These are phyloP conservation scores for Mortierella antarctica DNA, from an alignment of 192 early-diverging fungal species.

Conservation along the genomic window DNA sequence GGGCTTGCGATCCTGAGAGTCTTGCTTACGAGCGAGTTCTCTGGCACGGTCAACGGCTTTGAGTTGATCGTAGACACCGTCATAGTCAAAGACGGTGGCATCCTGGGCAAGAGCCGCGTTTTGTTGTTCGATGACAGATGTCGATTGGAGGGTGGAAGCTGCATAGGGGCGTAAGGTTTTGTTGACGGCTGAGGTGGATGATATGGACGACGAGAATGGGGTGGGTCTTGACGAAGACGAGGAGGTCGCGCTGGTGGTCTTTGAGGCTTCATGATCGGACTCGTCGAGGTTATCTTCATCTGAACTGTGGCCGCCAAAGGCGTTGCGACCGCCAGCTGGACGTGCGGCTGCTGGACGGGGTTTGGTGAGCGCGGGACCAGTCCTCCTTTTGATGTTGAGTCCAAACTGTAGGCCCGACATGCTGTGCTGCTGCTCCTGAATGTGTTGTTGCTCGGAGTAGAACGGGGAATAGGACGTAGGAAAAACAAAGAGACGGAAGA, in stretches of 20 bases:
- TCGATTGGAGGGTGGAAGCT: conserved; percentile 33
- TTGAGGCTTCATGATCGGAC: neutral
- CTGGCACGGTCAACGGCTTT: conserved; percentile 67
- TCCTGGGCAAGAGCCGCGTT: conserved; percentile 75
- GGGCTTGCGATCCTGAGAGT: conserved; percentile 58
- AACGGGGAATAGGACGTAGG: too few relatives aligned
- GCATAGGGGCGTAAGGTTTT: conserved; percentile 45
- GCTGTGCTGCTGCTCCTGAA: neutral
- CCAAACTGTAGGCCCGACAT: conserved; percentile 52
- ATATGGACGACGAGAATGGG: neutral
- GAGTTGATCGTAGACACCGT: conserved; percentile 78
- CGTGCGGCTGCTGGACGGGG: conserved; percentile 17
- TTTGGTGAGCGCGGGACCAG: conserved; percentile 12
- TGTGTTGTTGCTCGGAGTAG: neutral
- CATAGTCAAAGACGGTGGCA: conserved; percentile 81
- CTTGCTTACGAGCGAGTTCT: conserved; percentile 61
- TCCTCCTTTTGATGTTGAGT: conserved; percentile 39
- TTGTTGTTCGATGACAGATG: conserved; percentile 56
- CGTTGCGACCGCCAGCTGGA: conserved; percentile 30
- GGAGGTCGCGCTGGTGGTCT: neutral
- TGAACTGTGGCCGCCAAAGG: conserved; percentile 42
- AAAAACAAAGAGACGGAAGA: neutral
- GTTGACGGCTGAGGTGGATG: conserved; percentile 34
- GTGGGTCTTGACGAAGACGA: conserved; percentile 11
- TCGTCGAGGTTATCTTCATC: conserved; percentile 46